Conservation (phyloP, 2,329 filamentous ascomycete species). For the Penicillium sp. region DNA sequence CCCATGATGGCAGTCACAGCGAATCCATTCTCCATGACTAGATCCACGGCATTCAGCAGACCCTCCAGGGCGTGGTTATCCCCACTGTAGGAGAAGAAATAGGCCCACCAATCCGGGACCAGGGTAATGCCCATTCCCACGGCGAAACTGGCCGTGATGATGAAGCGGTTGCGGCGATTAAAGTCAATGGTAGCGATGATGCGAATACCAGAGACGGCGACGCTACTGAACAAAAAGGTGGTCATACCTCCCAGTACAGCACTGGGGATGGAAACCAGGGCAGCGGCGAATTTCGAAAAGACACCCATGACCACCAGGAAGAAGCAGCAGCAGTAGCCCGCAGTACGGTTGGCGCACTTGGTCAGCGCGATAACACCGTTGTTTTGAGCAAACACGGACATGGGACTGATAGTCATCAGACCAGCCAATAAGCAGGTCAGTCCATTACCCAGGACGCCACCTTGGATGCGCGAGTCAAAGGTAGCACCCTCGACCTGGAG, state of each 20-base stretch:
- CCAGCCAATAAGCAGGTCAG: slow-evolving; percentile 61
- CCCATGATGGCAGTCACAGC: slow-evolving; percentile 66
- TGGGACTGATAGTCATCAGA: slow-evolving; percentile 63
- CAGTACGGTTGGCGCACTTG: slow-evolving; percentile 63
- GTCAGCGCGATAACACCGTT: slow-evolving; percentile 66
- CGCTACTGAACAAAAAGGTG: slow-evolving; percentile 64
- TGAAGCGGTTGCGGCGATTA: slow-evolving; percentile 62
- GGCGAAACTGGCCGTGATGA: slow-evolving; percentile 58
- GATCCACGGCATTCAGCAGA: slow-evolving; percentile 49
- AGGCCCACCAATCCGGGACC: slow-evolving; percentile 47
- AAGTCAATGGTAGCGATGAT: slow-evolving; percentile 61
- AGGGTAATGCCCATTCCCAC: slow-evolving; percentile 55
- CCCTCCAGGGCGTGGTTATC: slow-evolving; percentile 66
- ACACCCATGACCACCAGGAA: slow-evolving; percentile 66
- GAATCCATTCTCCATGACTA: slow-evolving; percentile 63
- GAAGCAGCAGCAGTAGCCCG: slow-evolving; percentile 62
- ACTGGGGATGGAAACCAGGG: slow-evolving; percentile 61
- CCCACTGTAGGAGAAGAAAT: slow-evolving; percentile 45
- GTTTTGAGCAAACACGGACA: slow-evolving; percentile 65
- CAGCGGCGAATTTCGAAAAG: slow-evolving; percentile 66
- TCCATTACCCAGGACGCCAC: slow-evolving; percentile 63
- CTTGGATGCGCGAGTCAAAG: slow-evolving; percentile 66
- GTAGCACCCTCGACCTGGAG: slow-evolving; percentile 60
- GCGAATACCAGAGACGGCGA: slow-evolving; percentile 61
- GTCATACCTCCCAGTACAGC: slow-evolving; percentile 48